Conservation (phyloP, 2,329 filamentous ascomycete genomes). For the Colletotrichum abscissum region DNA sequence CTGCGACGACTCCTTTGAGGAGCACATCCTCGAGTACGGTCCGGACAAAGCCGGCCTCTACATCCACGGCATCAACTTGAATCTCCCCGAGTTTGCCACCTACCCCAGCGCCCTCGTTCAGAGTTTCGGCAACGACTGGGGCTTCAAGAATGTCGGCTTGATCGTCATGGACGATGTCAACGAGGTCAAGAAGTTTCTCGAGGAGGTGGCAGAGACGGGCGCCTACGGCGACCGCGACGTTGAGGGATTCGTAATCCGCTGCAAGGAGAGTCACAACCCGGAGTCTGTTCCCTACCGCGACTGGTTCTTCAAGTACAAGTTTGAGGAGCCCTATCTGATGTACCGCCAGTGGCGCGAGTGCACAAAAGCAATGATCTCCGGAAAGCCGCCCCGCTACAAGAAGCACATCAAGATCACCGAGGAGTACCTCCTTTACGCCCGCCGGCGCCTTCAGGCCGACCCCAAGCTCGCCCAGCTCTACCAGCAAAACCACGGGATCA, state of each 20-base stretch:
- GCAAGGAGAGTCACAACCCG: conserved; percentile 72
- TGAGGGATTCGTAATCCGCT: conserved; percentile 96
- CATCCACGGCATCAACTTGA: conserved; percentile 95
- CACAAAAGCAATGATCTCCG: conserved; percentile 87
- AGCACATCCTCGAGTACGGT: conserved; percentile 93
- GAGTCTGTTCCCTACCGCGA: conserved; percentile 73
- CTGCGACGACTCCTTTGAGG: conserved; percentile 95
- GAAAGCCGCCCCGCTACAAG: conserved; percentile 79
- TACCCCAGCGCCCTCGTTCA: conserved; percentile 88
- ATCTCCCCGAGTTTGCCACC: conserved; percentile 90
- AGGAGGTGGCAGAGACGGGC: conserved; percentile 87
- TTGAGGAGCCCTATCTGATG: conserved; percentile 98
- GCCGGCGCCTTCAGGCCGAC: conserved; percentile 76
- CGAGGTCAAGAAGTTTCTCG: conserved; percentile 83
- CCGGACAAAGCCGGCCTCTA: conserved; percentile 89
- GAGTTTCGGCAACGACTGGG: conserved; percentile 90
- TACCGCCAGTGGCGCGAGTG: conserved; percentile 99
- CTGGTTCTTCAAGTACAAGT: conserved; percentile 99
- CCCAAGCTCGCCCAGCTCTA: conserved; percentile 77
- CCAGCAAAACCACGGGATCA: conserved; percentile 93
- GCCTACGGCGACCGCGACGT: conserved; percentile 92
- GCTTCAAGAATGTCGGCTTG: conserved; percentile 89
- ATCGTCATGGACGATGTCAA: conserved; percentile 80
- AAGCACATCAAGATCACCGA: conserved; percentile 93
- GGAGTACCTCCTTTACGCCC: conserved; percentile 87